These are phyloP conservation scores for Cyclostephanos tholiformis DNA, from an alignment of 108 stramenopile genomes.

Conservation along the genomic window DNA sequence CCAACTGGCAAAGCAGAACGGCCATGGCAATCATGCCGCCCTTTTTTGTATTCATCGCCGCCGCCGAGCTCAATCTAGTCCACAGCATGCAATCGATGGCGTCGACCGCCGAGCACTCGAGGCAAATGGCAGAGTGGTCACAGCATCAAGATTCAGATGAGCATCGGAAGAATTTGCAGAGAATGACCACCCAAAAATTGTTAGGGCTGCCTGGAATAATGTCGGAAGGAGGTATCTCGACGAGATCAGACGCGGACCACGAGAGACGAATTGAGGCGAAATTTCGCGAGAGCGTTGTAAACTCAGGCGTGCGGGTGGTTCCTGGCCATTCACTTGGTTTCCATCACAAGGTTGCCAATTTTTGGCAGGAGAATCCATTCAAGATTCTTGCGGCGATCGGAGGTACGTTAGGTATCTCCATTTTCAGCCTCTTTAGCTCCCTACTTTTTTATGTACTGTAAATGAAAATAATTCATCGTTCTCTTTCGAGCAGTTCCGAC, in stretches of 20 bases:
- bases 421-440: neutral
- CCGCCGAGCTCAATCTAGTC: conserved; percentile 62
- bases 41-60: conserved; percentile 71
- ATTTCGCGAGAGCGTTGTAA: conserved; percentile 57
- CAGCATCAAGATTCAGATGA: conserved; percentile 49
- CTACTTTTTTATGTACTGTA: neutral
- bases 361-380: conserved; percentile 79
- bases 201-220: conserved; percentile 41
- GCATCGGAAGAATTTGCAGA: conserved; percentile 35
- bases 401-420: conserved; percentile 17
- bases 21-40: conserved; percentile 83
- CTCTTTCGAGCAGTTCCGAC: conserved; percentile 53
- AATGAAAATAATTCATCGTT: too few species aligned
- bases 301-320: conserved; percentile 76
- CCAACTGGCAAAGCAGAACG: conserved; percentile 76
- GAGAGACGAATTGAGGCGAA: conserved; percentile 41
- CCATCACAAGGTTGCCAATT: conserved; percentile 76
- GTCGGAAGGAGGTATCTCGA: conserved; percentile 4
- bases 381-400: conserved; percentile 67
- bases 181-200: conserved; percentile 46
- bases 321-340: conserved; percentile 51
- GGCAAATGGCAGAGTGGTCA: conserved; percentile 73
- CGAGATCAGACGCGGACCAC: conserved; percentile 19
- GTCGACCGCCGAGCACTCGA: conserved; percentile 61
- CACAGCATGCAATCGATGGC: conserved; percentile 80